Percentiles rank a stretch among this genome's conserved stretches.
Conservation (phyloP, 345 rosid genomes). For the Syzygium aromaticum region DNA sequence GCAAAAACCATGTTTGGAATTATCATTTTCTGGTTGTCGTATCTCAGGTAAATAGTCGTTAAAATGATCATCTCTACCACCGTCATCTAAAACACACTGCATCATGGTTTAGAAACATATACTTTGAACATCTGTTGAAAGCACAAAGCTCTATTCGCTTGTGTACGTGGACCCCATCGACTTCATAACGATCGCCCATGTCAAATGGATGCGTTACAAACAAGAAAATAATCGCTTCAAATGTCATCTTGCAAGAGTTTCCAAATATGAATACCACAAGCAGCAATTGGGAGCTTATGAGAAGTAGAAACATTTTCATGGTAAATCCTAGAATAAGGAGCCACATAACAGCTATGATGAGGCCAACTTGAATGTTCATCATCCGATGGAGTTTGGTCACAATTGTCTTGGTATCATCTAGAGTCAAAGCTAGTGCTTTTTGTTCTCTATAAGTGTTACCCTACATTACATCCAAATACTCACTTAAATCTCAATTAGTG, state of each 20-base stretch:
- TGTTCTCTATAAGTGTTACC: slow-evolving; percentile 34
- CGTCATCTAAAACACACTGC: slow-evolving; percentile 9
- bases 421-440: slow-evolving; percentile 26
- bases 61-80: slow-evolving; percentile 35
- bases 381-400: slow-evolving; percentile 32
- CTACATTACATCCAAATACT: neutral
- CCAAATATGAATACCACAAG: slow-evolving; percentile 31
- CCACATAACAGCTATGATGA: slow-evolving; percentile 16
- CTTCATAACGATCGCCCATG: slow-evolving; percentile 31
- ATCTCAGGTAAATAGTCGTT: slow-evolving; percentile 26
- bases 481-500: neutral
- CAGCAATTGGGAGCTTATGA: slow-evolving; percentile 21
- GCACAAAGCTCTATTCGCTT: neutral
- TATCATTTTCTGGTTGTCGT: slow-evolving; percentile 22
- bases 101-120: neutral
- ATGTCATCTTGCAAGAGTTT: slow-evolving; percentile 9
- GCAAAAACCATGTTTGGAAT: slow-evolving; percentile 22
- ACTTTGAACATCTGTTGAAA: neutral
- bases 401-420: slow-evolving; percentile 35
- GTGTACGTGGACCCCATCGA: slow-evolving; percentile 19
- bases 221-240: too few relatives aligned
- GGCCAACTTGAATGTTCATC: slow-evolving; percentile 18
- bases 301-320: slow-evolving; percentile 16
- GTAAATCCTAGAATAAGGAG: slow-evolving; percentile 23
- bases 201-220: slow-evolving; percentile 31